Conservation (phyloP, 2,329 filamentous ascomycete species). For the Tothia fuscella region DNA sequence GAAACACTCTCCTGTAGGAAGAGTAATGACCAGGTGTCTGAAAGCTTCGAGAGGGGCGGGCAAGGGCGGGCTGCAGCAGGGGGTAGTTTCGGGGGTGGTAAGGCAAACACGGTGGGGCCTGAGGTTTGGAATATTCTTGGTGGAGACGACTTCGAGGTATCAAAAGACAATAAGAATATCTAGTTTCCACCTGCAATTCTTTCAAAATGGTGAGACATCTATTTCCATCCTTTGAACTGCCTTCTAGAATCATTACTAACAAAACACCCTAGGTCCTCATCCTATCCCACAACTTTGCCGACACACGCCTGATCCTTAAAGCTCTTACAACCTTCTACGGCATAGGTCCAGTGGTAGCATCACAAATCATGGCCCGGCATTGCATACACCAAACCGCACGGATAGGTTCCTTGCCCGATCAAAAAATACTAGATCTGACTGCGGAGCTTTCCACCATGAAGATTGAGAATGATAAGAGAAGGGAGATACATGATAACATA, state of each 20-base stretch:
- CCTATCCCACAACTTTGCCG: conserved; percentile 74
- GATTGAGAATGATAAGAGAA: conserved; percentile 77
- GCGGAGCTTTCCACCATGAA: conserved; percentile 83
- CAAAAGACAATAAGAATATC: too few species aligned
- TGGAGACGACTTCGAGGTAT: too few species aligned
- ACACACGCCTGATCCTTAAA: conserved; percentile 72
- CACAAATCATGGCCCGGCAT: conserved; percentile 74
- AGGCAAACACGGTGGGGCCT: too few species aligned
- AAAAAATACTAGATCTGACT: conserved; percentile 70
- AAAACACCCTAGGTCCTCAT: conserved; percentile 54
- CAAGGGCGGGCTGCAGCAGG: neutral
- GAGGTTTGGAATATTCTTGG: too few species aligned
- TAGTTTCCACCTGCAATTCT: too few species aligned
- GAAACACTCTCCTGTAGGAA: conserved; percentile 2
- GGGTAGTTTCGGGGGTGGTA: too few species aligned
- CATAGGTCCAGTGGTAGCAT: conserved; percentile 57
- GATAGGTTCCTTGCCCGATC: conserved; percentile 60
- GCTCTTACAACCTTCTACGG: conserved; percentile 79
- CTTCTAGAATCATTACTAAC: neutral
- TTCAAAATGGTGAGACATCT: too few species aligned
- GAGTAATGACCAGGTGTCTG: neutral
- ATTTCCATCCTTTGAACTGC: too few species aligned
- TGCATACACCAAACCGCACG: conserved; percentile 75
- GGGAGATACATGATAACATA: conserved; percentile 75
- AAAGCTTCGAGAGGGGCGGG: neutral